phyloP scores from a whole-genome alignment of 2,329 filamentous ascomycete species.

The Calonectria pseudoturangicola region DNA sequence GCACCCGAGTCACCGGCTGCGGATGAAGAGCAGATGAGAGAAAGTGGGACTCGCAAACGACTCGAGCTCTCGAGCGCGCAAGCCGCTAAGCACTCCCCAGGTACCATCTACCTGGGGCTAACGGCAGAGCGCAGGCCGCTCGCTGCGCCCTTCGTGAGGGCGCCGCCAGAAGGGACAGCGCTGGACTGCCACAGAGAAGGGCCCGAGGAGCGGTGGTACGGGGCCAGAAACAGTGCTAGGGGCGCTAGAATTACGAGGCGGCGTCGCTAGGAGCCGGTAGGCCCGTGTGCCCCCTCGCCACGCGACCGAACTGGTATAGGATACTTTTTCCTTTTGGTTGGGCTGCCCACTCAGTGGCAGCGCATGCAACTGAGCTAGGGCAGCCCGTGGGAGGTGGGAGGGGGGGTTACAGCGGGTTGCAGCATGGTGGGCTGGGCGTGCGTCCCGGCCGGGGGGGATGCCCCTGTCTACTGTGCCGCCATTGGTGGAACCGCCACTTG shows the following conservation, averaged over 20 bases:
- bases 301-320: constrained; percentile 24
- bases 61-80: constrained; percentile 17
- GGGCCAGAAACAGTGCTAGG: constrained; percentile 28
- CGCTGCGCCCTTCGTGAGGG: constrained; percentile 8
- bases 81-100: constrained; percentile 23
- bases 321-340: constrained; percentile 3
- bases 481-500: constrained; percentile 31
- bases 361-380: constrained; percentile 30
- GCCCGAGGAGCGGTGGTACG: constrained; percentile 8
- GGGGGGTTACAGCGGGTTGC: constrained; percentile 33
- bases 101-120: constrained; percentile 37
- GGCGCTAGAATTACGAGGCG: constrained; percentile 23
- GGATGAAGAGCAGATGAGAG: constrained; percentile 31
- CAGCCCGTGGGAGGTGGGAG: constrained; percentile 21
- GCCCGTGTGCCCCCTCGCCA: constrained; percentile 34
- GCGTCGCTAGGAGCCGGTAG: constrained; percentile 29
- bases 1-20: neutral
- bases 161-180: constrained; percentile 4
- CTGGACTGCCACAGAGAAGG: constrained; percentile 6
- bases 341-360: constrained; percentile 1
- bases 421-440: constrained; percentile 31
- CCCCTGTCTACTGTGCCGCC: neutral
- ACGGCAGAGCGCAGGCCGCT: constrained; percentile 28
- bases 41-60: constrained; percentile 31
- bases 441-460: constrained; percentile 28